Percentiles rank a stretch among this genome's conserved stretches.
Evolutionary conservation across 2,329 filamentous ascomycete species (phyloP).

Genomic region (Xylaria hypoxylon): DNA sequence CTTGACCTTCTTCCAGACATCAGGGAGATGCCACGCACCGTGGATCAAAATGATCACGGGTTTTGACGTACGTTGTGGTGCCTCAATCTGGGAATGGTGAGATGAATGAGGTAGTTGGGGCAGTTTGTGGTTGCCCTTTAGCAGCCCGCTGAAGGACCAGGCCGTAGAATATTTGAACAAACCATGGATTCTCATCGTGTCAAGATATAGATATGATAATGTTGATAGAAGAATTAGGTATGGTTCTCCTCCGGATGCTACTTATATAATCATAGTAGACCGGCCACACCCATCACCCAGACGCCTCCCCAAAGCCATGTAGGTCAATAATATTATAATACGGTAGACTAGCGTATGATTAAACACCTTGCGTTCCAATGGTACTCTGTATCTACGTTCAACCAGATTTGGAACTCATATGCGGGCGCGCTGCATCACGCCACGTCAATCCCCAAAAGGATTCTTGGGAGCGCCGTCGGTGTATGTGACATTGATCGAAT

Average conservation of each 20-base stretch:
- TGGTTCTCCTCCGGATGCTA: neutral
- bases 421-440: conserved; percentile 7
- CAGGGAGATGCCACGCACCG: conserved; percentile 31
- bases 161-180: neutral
- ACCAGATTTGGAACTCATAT: neutral
- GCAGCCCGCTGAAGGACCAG: neutral
- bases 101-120: conserved; percentile 3
- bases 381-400: neutral
- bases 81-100: neutral
- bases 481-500: neutral
- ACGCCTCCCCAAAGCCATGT: neutral
- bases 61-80: neutral
- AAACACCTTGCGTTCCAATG: neutral
- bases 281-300: neutral
- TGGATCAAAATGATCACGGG: conserved; percentile 27
- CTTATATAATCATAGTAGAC: neutral
- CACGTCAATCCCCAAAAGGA: neutral
- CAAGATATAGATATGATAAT: neutral
- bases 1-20: conserved; percentile 28
- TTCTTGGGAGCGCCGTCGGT: neutral
- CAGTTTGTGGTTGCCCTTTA: neutral
- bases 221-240: neutral
- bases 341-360: neutral
- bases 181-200: neutral
- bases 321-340: neutral